Base-by-base conservation (phyloP, 1,139 yeast genomes). In the Suhomyces maxii region DNA sequence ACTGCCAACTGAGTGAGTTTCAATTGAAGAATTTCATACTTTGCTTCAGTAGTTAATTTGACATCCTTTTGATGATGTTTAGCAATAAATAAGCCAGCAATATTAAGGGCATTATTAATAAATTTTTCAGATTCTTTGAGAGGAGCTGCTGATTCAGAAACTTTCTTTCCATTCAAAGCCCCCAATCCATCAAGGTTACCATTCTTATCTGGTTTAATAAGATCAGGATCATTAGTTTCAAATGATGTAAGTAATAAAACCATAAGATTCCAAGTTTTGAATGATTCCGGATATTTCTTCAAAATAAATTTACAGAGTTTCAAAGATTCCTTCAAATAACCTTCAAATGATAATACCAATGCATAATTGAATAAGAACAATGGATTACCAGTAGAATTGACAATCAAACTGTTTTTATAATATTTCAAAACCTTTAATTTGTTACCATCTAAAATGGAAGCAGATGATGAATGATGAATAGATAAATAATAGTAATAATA, bases 1-100 rank as follows among this genome's bases (percentile, higher is more conserved):
- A 89, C 72, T 3, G 91, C 84, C 42, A 89, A 67, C 55, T 86
- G 90, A 0, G 96, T 85, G 64, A 87, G 73, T 57, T 87, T 87
- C 58, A 89, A 71, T 60, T 88, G 89, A 30, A 89, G 61, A 36
- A 84, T 80, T 50, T 80, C 82, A 56, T 76, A 71, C 57, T 80
- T 84, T 46, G 75, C 73, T 38, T 65, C 64, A 6, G 61, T 48
- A 7, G 73, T 55, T n/a, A 74, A 42, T 42, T 58, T 61, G 9
- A 60, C 53, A 41, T 63, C 67, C 32, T 58, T 58, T 43, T 68
- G 66, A 26, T 60, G 62, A 52, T 67, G 64, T 42, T 67, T 69
- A 38, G 59, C 56, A 26, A 70, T 65, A 50, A 59, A 72, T 12
- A 73, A 60, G 7, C 75, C 77, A 1, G 79, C 77, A 37, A 74